Evolutionary conservation across 2,329 filamentous ascomycete species (phyloP), one percentile per base, ranked within the genome.

Genomic region (Aureobasidium vineae): DNA sequence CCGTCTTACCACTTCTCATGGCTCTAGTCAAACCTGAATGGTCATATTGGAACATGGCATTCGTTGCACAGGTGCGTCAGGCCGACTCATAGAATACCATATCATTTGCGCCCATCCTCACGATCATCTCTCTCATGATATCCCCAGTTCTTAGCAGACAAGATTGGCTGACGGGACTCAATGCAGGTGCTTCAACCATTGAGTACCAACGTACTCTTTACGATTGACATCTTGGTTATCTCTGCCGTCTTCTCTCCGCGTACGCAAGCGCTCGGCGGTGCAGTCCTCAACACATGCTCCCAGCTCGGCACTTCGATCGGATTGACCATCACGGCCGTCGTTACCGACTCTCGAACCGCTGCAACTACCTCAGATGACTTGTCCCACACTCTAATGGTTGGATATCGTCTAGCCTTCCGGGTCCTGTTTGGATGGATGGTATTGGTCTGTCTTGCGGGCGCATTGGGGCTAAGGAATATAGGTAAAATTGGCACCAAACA

Each of bases 1-100:
- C 82, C 5, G 70, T 75, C 0, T 76, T 82, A 0, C 84, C 84
- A 0, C 72, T 86, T 4, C 75, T 86, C 4, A 86, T 86, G 84
- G 85, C 84, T 0, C 47, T 86, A 3, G 78, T 82, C 21, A 71
- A 80, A 3, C 79, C 82, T 0, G 59, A 71, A 0, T 83, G 80
- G 80, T 73, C 78, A 1, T 87, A 85, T 71, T 87, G 84, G 84
- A 13, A 63, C 16, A 53, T 63, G 60, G 36, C 47, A 2, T 63
- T 63, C 10, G 23, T 53, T 73, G 74, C 23, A 75, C 74, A 60
- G 77, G 76, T 2, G 82, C 82, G 67, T 74, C 77, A 3, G 0
- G 76, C 81, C 21, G 68, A 78, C 2, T 11, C 33, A 36, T 36
- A 36, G 5, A 8, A 1, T 7, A 8, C 8, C 8, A 1, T 33